Conservation (phyloP, 2,329 filamentous ascomycete species). For the Herpotrichia juniperi region DNA sequence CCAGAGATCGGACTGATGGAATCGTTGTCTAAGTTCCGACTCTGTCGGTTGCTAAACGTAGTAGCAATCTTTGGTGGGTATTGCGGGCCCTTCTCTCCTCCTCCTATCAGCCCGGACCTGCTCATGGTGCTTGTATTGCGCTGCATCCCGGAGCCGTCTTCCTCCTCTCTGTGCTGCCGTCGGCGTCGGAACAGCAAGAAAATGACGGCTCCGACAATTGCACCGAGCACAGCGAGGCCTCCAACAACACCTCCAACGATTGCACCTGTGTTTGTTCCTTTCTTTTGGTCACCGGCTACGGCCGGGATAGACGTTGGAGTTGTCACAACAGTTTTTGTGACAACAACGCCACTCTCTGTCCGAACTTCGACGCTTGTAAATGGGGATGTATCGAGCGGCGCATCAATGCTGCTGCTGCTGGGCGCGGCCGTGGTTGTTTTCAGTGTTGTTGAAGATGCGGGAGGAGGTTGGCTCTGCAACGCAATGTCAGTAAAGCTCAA, state of each 20-base stretch:
- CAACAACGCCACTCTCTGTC: conserved; percentile 50
- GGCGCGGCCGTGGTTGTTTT: conserved; percentile 14
- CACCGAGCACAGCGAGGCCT: conserved; percentile 44
- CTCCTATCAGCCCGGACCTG: conserved; percentile 51
- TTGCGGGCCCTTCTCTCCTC: conserved; percentile 27
- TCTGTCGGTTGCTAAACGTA: conserved; percentile 29
- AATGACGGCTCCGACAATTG: conserved; percentile 44
- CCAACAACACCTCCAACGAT: conserved; percentile 56
- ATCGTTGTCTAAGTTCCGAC: conserved; percentile 34
- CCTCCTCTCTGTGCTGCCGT: conserved; percentile 24
- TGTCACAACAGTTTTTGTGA: conserved; percentile 53
- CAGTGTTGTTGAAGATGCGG: conserved; percentile 19
- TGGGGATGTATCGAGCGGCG: conserved; percentile 21
- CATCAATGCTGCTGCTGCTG: no score
- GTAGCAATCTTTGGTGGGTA: conserved; percentile 34
- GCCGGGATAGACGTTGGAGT: conserved; percentile 29
- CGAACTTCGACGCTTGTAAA: conserved; percentile 45
- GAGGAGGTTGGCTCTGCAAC: conserved; percentile 20
- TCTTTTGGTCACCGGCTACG: conserved; percentile 11
- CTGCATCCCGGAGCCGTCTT: conserved; percentile 30
- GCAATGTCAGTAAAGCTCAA: conserved; percentile 12
- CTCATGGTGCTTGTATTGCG: conserved; percentile 57
- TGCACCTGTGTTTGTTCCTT: conserved; percentile 45
- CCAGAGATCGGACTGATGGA: conserved; percentile 42
- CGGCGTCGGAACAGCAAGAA: conserved; percentile 49